These are phyloP conservation scores for Phaeosphaeriaceae sp. DNA, from an alignment of 2,329 filamentous ascomycete genomes.

Conservation along the genomic window DNA sequence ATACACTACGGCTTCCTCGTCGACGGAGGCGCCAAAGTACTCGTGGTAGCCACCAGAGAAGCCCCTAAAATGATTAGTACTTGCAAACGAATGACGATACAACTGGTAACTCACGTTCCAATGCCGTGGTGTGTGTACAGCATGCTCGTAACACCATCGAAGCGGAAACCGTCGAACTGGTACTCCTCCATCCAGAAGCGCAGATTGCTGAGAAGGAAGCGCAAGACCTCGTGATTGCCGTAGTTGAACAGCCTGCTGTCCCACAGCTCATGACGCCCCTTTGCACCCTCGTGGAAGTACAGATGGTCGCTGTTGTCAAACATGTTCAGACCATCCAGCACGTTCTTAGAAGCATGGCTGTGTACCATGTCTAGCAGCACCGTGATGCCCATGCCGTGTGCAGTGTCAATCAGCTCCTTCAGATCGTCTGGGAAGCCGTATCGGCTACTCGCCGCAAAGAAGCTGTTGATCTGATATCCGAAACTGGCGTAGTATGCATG, in stretches of 20 bases:
- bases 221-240: slow-evolving; percentile 88
- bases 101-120: slow-evolving; percentile 74
- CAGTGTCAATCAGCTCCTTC: slow-evolving; percentile 95
- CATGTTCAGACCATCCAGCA: slow-evolving; percentile 91
- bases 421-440: slow-evolving; percentile 94
- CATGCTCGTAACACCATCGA: slow-evolving; percentile 99
- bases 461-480: slow-evolving; percentile 98
- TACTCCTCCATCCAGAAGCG: slow-evolving; percentile 99
- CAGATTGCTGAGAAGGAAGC: slow-evolving; percentile 95
- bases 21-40: slow-evolving; percentile 88
- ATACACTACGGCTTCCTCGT: slow-evolving; percentile 93
- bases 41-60: slow-evolving; percentile 99
- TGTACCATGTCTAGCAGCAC: slow-evolving; percentile 96
- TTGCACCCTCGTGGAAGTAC: slow-evolving; percentile 90
- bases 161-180: slow-evolving; percentile 93
- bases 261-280: slow-evolving; percentile 91
- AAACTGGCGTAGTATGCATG: slow-evolving; percentile 99
- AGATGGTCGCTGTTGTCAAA: slow-evolving; percentile 95
- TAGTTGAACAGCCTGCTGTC: slow-evolving; percentile 98
- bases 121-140: slow-evolving; percentile 95
- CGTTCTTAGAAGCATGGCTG: slow-evolving; percentile 97
- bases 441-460: slow-evolving; percentile 95
- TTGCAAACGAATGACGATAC: not conserved
- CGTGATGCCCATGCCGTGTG: slow-evolving; percentile 87
- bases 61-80: slow-evolving; percentile 63